Base-by-base conservation (phyloP, 208 protist species). In the Wallacemonas sp. region DNA sequence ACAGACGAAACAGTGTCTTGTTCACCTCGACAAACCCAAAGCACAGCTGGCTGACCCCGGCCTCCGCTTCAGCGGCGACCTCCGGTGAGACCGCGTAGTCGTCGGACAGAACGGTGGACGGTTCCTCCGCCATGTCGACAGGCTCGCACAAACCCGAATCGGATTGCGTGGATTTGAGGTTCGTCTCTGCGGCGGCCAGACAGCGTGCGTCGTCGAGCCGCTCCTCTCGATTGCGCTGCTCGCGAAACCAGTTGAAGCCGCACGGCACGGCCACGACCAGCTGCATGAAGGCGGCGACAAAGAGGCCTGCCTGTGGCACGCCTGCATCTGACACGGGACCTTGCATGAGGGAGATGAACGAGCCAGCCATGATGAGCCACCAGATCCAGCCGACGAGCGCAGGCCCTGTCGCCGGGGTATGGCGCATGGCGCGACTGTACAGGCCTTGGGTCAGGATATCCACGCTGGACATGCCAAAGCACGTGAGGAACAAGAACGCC, bases 361-460 rank as follows among this genome's bases (percentile, higher is more conserved):
- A 49, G 5, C 81, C 87, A 5, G 79, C 1, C 68, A 88, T 77
- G 39, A 82, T 81, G 39, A 73, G 79, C 65, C 78, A 73, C 83
- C 81, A 91, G 12, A 93, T 68, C 75, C 81, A 91, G 42, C 73
- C 80, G 16, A 93, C 79, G 28, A 93, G 65, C 12, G 77, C 23
- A 3, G 81, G 73, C 29, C 84, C 83, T 8, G 77, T 42, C 29
- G 26, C 46, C 4, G 87, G 87, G 39, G 64, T 59, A 39, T 75
- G 38, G 25, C 79, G 81, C 36, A 93, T 86, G 33, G 88, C 50
- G 11, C 82, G 79, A 32, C 79, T 91, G 82, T 91, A 93, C 61
- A 83, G 79, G 26, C 87, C 87, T 64, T 93, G 73, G 4, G 79
- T 82, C 7, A 93, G 76, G 44, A 91, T 87, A 57, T 93, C 87